phyloP scores from a whole-genome alignment of 306 rosid species.

The Prunus mongolica region DNA sequence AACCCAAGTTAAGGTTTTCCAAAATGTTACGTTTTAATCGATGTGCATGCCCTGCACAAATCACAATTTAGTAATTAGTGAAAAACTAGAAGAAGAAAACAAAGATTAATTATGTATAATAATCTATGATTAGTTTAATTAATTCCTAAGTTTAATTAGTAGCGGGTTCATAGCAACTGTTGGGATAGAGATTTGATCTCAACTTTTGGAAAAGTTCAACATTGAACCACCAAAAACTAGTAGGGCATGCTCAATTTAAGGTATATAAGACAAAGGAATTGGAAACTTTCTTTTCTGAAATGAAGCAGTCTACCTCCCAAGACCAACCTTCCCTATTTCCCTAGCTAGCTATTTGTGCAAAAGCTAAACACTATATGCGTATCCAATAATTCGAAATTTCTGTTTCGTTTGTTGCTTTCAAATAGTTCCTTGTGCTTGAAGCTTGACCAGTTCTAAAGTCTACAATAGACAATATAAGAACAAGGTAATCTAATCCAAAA shows the following conservation, averaged over 20 bases:
- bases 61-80: no score
- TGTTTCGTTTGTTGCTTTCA: no score
- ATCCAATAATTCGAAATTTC: no score
- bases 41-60: background rate
- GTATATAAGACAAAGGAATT: background rate
- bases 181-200: background rate
- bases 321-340: background rate
- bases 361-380: background rate
- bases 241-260: no score
- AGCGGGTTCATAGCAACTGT: background rate
- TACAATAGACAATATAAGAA: no score
- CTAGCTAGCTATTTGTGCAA: background rate
- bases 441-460: no score
- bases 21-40: background rate
- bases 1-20: slow-evolving; percentile 4
- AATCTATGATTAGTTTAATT: no score
- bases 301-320: background rate
- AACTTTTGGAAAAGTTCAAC: background rate
- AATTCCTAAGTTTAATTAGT: background rate
- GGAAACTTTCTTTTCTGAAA: background rate
- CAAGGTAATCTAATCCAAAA: no score
- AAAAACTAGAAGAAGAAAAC: no score
- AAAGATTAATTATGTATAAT: no score
- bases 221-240: background rate
- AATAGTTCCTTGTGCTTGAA: no score